Evolutionary conservation across 1,284 basidiomycete genomes (phyloP), one percentile per base, ranked within the genome.

Genomic region (Exsudoporus floridanus): DNA sequence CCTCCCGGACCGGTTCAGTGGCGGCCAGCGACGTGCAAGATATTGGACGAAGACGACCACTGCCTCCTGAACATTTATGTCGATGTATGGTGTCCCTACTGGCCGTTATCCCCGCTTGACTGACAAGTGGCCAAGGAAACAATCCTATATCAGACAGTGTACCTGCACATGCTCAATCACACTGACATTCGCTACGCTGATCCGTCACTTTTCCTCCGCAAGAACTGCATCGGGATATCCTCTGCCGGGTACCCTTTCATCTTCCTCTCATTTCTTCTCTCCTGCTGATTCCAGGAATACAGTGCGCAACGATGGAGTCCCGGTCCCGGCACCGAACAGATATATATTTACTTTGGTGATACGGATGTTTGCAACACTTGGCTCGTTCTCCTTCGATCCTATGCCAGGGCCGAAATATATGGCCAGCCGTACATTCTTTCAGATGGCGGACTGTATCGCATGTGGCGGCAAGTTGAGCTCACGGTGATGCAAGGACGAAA

Each of bases 401-500:
- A 88, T 67, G 83, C 90, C 6, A 76, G 79, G 48, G 84, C 89
- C 0, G 89, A 92, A 65, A 80, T 88, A 46, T 89, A 90, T 62
- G 88, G 88, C 12, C 77, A 77, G 52, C 73, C 76, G 63, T 72
- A 77, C 54, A 76, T 76, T 42, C 74, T 79, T n/a, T 60, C 71
- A 38, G 85, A 87, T 56, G 87, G 86, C 37, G 88, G 88, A 6
- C 79, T 86, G 18, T 92, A 90, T 66, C 83, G 89, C 49, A 88
- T 92, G 80, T 92, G 89, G 88, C 78, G 90, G 49, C 86, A 90
- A 65, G 79, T 91, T 31, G 83, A 89, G 57, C 73, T 91, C 14
- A 78, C 77, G 25, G 75, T 90, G 46, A 74, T 84, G 33, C 84
- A 88, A 70, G 88, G 81, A 25, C 83, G 88, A 43, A 83, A 83